phyloP scores from a whole-genome alignment of 257 asterid species.

The Nicotiana tomentosiformis region DNA sequence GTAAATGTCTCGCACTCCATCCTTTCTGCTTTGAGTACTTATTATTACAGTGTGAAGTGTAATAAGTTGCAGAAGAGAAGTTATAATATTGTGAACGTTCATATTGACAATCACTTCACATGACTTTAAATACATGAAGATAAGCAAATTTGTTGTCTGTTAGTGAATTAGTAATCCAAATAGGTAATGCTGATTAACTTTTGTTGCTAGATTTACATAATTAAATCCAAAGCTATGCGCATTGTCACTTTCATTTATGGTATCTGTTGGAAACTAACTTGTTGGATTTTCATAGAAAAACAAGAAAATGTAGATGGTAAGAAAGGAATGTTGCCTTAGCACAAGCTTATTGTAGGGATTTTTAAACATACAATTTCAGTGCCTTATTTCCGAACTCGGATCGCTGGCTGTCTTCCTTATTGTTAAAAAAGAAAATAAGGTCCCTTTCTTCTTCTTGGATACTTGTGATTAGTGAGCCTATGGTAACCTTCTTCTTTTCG shows the following conservation, averaged over 20 bases:
- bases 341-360: no score
- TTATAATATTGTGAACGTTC: not conserved
- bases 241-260: not conserved
- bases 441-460: no score
- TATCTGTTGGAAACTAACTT: not conserved
- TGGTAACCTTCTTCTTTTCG: not conserved
- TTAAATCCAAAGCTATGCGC: not conserved
- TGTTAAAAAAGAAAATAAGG: no score
- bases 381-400: no score
- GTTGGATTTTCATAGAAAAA: not conserved
- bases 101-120: not conserved
- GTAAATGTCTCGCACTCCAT: slow-evolving; percentile 29
- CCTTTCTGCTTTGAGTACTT: not conserved
- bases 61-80: not conserved
- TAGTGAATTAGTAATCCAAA: not conserved
- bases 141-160: not conserved
- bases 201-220: not conserved
- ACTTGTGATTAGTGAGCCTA: no score
- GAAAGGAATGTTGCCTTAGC: no score
- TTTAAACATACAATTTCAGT: no score
- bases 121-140: not conserved
- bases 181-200: not conserved
- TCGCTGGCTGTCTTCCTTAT: no score
- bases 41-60: not conserved
- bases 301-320: no score